A percentile compares a stretch with the other conserved stretches of the same genome.
Evolutionary conservation across 1,139 yeast genomes (phyloP).

Genomic region (Zygosaccharomyces sapae): DNA sequence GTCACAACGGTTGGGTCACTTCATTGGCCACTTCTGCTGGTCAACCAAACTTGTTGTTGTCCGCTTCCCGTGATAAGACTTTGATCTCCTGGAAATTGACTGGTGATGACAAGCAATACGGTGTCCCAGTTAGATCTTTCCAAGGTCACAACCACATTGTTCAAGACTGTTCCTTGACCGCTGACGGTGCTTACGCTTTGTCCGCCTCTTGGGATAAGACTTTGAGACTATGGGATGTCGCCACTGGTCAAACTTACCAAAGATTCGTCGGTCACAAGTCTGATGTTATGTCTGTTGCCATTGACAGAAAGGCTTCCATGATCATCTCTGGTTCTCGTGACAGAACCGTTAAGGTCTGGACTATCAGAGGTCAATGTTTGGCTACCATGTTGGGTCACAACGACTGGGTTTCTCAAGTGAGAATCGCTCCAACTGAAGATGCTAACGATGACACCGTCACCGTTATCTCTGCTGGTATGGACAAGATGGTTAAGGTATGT

Average conservation of each 20-base stretch:
- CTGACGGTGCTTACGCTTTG: conserved; percentile 97
- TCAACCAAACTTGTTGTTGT: conserved; percentile 96
- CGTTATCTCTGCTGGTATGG: conserved; percentile 98
- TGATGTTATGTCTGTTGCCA: conserved; percentile 95
- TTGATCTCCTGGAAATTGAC: conserved; percentile 98
- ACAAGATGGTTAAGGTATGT: conserved; percentile 98
- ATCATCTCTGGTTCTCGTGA: conserved; percentile 99
- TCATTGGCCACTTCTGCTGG: conserved; percentile 97
- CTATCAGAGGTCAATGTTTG: conserved; percentile 98
- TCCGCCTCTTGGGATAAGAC: conserved; percentile 99
- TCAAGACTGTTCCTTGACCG: conserved; percentile 95
- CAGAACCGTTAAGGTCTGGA: conserved; percentile 99
- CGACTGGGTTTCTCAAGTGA: conserved; percentile 99
- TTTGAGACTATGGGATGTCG: conserved; percentile 97
- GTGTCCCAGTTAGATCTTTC: conserved; percentile 96
- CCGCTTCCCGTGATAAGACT: conserved; percentile 99
- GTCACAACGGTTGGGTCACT: conserved; percentile 93
- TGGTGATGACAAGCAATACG: conserved; percentile 95
- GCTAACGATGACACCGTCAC: conserved; percentile 55
- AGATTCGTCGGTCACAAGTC: conserved; percentile 98
- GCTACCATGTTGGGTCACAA: conserved; percentile 89
- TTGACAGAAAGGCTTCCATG: conserved; percentile 96
- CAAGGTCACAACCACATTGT: conserved; percentile 99
- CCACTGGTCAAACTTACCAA: conserved; percentile 88
- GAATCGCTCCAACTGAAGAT: conserved; percentile 52